A percentile compares a stretch with the other conserved stretches of the same genome.
Conservation (phyloP, 164 flowering plant genomes). For the Aristolochia fimbriata region DNA sequence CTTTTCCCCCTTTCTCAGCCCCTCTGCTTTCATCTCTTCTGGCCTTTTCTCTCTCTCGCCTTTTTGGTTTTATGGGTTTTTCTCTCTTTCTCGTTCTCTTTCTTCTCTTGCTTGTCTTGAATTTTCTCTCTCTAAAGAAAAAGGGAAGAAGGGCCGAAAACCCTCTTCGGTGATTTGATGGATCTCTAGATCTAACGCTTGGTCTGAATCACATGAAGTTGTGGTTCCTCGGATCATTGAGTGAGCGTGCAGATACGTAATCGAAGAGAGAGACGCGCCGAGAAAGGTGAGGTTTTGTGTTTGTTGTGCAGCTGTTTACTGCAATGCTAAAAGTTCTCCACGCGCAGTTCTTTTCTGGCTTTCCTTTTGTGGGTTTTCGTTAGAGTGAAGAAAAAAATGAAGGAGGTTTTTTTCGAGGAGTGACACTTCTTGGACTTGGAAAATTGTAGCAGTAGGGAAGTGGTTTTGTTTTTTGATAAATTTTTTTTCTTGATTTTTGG, state of each 20-base stretch:
- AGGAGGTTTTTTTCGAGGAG: constrained; percentile 7
- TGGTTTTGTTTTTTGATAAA: too few species aligned
- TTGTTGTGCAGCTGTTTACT: not conserved
- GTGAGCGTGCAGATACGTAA: not conserved
- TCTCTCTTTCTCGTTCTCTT: not conserved
- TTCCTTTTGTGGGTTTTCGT: constrained; percentile 7
- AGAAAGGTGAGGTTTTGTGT: constrained; percentile 9
- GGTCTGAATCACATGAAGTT: constrained; percentile 13
- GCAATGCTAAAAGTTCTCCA: not conserved
- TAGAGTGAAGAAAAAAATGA: not conserved
- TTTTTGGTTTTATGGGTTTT: constrained; percentile 15
- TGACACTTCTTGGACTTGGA: constrained; percentile 8
- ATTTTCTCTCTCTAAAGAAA: not conserved
- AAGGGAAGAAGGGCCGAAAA: not conserved
- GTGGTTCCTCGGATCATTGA: constrained; percentile 15
- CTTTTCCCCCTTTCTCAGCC: too few species aligned
- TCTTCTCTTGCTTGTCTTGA: not conserved
- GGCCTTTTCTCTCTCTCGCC: constrained; percentile 13
- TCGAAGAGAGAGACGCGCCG: not conserved
- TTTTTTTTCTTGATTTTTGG: too few species aligned
- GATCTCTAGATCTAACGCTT: constrained; percentile 27
- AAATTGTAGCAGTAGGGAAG: constrained; percentile 4
- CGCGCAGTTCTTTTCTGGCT: not conserved
- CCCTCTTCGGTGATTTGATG: constrained; percentile 12
- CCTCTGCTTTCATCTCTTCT: constrained; percentile 21